These are phyloP conservation scores for Moesziomyces antarcticus DNA, from an alignment of 1,284 basidiomycete genomes.

Conservation along the genomic window DNA sequence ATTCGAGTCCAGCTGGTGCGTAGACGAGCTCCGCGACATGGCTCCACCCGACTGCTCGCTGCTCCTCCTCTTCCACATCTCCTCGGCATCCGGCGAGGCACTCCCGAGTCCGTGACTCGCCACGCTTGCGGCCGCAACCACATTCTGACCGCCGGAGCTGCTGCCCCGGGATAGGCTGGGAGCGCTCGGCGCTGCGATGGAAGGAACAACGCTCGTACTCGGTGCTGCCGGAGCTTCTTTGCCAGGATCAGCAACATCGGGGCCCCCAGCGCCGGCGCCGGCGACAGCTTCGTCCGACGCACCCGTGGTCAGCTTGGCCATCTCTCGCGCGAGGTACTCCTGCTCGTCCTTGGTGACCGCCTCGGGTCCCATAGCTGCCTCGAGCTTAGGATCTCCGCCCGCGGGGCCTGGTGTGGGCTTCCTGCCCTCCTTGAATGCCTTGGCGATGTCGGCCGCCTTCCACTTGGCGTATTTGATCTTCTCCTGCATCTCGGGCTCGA, in stretches of 20 bases:
- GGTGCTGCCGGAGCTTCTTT: neutral
- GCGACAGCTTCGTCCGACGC: slow-evolving; percentile 9
- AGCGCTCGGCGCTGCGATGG: neutral
- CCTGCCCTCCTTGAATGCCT: slow-evolving; percentile 81
- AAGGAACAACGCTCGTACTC: neutral
- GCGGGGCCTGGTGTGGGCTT: slow-evolving; percentile 53
- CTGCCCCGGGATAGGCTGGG: slow-evolving; percentile 6
- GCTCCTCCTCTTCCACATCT: slow-evolving; percentile 25
- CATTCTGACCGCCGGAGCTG: slow-evolving; percentile 13
- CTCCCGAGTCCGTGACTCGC: slow-evolving; percentile 2
- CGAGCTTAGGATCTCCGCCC: slow-evolving; percentile 44
- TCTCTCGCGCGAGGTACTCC: slow-evolving; percentile 56
- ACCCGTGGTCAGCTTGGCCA: slow-evolving; percentile 50
- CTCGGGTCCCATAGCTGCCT: slow-evolving; percentile 26
- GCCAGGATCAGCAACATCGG: neutral
- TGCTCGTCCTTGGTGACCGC: slow-evolving; percentile 45
- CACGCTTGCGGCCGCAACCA: neutral
- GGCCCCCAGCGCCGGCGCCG: neutral
- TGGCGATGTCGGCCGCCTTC: slow-evolving; percentile 89
- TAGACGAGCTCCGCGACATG: slow-evolving; percentile 28
- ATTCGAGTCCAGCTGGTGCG: slow-evolving; percentile 11
- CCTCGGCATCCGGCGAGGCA: slow-evolving; percentile 31
- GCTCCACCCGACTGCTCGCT: slow-evolving; percentile 4
- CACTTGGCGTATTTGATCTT: slow-evolving; percentile 90
- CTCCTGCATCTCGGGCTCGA: slow-evolving; percentile 72